Evolutionary conservation across 257 asterid species (phyloP).

Genomic region (Solanum dulcamara): DNA sequence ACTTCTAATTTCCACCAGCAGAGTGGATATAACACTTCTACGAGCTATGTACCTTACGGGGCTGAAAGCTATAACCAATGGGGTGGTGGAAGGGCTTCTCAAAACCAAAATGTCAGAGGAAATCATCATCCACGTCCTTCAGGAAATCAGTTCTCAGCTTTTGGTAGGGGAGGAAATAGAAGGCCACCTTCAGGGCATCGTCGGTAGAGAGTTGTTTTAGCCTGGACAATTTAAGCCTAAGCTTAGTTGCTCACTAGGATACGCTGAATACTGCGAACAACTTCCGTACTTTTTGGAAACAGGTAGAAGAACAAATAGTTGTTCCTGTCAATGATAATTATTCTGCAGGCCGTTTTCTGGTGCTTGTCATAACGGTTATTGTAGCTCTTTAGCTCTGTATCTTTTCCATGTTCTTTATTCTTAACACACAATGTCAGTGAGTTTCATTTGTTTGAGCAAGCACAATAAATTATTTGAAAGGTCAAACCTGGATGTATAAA

Average conservation of each 20-base stretch:
- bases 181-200: slow-evolving; percentile 48
- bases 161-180: slow-evolving; percentile 48
- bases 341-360: not conserved
- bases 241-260: not conserved
- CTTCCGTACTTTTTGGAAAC: not conserved
- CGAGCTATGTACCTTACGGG: slow-evolving; percentile 21
- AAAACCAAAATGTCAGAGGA: slow-evolving; percentile 32
- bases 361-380: not conserved
- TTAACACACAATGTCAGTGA: not conserved
- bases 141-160: slow-evolving; percentile 51
- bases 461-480: not conserved
- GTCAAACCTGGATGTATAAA: not conserved
- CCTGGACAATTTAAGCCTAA: not conserved
- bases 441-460: not conserved
- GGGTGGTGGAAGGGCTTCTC: slow-evolving; percentile 25
- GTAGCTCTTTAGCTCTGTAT: not conserved
- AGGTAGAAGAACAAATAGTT: not conserved
- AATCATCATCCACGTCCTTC: slow-evolving; percentile 30
- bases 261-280: not conserved
- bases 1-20: slow-evolving; percentile 21
- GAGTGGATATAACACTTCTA: slow-evolving; percentile 24
- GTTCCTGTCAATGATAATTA: not conserved
- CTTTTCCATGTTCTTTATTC: not conserved
- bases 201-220: slow-evolving; percentile 16
- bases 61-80: slow-evolving; percentile 17